phyloP scores from a whole-genome alignment of 495 filamentous ascomycete species.

The Neurospora hispaniola region DNA sequence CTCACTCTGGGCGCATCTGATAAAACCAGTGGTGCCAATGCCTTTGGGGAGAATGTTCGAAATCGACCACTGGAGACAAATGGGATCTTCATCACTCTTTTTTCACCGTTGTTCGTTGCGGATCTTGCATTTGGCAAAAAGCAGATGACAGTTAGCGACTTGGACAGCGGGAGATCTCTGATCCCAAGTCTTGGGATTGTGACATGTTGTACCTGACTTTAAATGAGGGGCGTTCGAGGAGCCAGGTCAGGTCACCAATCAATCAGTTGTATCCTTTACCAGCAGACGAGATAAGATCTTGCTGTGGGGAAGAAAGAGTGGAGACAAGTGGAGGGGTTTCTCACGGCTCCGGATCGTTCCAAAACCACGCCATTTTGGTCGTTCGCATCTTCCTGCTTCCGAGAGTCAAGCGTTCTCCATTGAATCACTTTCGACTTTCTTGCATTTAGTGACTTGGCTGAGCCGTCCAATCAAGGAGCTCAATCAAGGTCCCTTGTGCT shows the following conservation, averaged over 20 bases:
- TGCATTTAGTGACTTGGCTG: not conserved
- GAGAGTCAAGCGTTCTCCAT: slow-evolving; percentile 12
- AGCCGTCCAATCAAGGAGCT: not conserved
- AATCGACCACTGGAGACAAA: not conserved
- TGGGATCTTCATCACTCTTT: not conserved
- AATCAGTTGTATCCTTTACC: not conserved
- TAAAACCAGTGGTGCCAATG: not conserved
- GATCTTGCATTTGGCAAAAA: not conserved
- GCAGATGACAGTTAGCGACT: not conserved
- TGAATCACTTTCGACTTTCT: not conserved
- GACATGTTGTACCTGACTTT: not conserved
- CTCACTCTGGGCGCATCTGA: not conserved
- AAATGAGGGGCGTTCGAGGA: not conserved
- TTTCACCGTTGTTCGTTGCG: not conserved
- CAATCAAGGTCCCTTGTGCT: not conserved
- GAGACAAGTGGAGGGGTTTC: not conserved
- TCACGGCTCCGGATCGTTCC: not conserved
- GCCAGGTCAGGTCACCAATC: not conserved
- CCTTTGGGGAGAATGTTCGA: too few species aligned
- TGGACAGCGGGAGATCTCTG: not conserved
- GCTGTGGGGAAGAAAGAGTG: not conserved
- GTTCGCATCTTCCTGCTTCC: not conserved
- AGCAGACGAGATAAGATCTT: slow-evolving; percentile 1
- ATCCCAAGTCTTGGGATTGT: not conserved
- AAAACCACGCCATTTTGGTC: not conserved